Evolutionary conservation across 2,329 filamentous ascomycete genomes (phyloP), one percentile per base, ranked within the genome.

Genomic region (Neospermospora avenae): DNA sequence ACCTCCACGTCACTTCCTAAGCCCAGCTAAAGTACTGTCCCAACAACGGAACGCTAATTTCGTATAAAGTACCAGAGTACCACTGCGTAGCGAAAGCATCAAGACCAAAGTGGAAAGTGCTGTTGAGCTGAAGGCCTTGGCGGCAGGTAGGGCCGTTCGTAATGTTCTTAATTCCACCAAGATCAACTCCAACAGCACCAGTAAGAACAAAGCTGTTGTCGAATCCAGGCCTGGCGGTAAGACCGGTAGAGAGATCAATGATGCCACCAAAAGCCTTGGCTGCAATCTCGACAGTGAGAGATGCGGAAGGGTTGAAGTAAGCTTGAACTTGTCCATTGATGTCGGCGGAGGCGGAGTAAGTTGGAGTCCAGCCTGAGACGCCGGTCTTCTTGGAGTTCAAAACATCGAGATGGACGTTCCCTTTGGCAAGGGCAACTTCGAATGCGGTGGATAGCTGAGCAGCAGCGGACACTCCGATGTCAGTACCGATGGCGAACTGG

Each of bases 401-500:
- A 24, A 76, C 70, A 62, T 78, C 75, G 20, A 78, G 60, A 66
- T 77, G 76, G 14, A 75, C 70, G 48, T 72, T 75, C 46, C 73
- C 76, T 31, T 73, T 67, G 13, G 68, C 69, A 20, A 77, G 66
- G 7, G 63, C 61, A 35, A 75, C 66, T n/a, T 68, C 68, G 7
- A 76, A 58, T 1, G 70, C 72, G 7, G 73, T 70, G 0, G 65
- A 69, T 34, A 75, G 63, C 7, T 68, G 67, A 8, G 75, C 67
- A 2, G 71, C 69, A n/a, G 70, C 74, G 7, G 69, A 70, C n/a
- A 70, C 67, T 16, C 70, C 71, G 13, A 77, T 53, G 45, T 76
- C 72, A 10, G 73, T 71, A n/a, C 74, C 75, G 48, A 78, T 66
- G 4, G 64, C 69, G 63, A 77, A 77, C 5, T 66, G 70, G 24